A percentile compares a stretch with the other conserved stretches of the same genome.
phyloP scores from a whole-genome alignment of 1,139 yeast species.

The Petasospora rhodanensis region DNA sequence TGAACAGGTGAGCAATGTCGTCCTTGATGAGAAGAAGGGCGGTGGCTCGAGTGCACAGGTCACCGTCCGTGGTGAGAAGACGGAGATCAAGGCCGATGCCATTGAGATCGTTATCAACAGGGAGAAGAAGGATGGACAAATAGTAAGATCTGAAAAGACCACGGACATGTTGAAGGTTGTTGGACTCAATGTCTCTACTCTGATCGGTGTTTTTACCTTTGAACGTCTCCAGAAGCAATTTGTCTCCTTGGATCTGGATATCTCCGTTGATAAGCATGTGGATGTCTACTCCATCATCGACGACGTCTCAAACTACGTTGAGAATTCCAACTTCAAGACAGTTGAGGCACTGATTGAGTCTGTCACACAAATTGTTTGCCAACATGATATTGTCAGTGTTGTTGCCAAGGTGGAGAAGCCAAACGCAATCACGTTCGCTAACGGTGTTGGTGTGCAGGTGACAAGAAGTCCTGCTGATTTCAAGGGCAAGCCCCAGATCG shows the following conservation, averaged over 20 bases:
- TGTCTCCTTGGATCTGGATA: constrained; percentile 54
- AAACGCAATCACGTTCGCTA: constrained; percentile 80
- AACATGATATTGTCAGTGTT: constrained; percentile 35
- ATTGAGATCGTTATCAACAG: constrained; percentile 37
- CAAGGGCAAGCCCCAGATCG: constrained; percentile 11
- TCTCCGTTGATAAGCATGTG: constrained; percentile 27
- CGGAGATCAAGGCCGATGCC: constrained; percentile 49
- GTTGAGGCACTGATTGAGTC: constrained; percentile 85
- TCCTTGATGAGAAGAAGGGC: constrained; percentile 44
- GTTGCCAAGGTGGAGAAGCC: constrained; percentile 74
- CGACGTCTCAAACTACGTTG: constrained; percentile 55
- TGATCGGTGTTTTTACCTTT: constrained; percentile 88
- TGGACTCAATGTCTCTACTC: constrained; percentile 58
- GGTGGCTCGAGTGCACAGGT: constrained; percentile 51
- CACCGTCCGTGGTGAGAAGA: constrained; percentile 34
- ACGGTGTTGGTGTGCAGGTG: constrained; percentile 85
- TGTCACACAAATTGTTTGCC: constrained; percentile 58
- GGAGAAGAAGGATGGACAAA: constrained; percentile 16
- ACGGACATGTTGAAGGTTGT: constrained; percentile 45
- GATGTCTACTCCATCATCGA: constrained; percentile 36
- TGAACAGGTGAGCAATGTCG: constrained; percentile 42
- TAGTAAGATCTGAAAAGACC: constrained; percentile 14
- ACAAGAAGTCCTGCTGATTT: constrained; percentile 41
- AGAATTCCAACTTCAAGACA: constrained; percentile 74
- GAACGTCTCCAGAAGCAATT: constrained; percentile 79